Percentiles rank a stretch among this genome's conserved stretches.
Conservation (phyloP, 1,139 yeast species). For the Blastobotrys illinoisensis region DNA sequence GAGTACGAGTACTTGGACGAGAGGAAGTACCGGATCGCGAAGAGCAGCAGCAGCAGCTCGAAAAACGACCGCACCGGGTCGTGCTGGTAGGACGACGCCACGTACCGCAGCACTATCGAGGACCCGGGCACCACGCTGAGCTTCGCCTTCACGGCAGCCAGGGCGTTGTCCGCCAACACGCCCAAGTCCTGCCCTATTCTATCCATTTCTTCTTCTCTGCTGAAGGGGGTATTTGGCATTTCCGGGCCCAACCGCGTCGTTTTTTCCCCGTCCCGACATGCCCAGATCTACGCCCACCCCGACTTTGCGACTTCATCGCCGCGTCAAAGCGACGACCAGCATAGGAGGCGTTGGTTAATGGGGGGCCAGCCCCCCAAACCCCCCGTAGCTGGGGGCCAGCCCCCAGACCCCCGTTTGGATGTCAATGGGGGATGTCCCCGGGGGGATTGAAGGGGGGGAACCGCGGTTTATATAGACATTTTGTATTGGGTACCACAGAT, state of each 20-base stretch:
- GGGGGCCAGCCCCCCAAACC: background rate
- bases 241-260: background rate
- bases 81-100: constrained; percentile 83
- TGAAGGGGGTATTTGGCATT: background rate
- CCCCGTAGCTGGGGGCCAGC: background rate
- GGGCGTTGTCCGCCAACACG: constrained; percentile 23
- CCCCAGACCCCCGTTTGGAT: background rate
- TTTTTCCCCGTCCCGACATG: background rate
- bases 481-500: too few species aligned
- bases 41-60: constrained; percentile 71
- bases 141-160: constrained; percentile 21
- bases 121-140: constrained; percentile 63
- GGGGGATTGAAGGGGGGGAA: background rate
- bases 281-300: background rate
- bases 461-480: too few species aligned
- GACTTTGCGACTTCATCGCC: background rate
- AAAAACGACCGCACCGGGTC: constrained; percentile 88
- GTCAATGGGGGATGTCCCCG: background rate
- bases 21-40: constrained; percentile 80
- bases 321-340: too few species aligned
- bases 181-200: constrained; percentile 21
- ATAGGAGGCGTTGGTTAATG: too few species aligned
- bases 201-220: constrained; percentile 13
- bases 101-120: constrained; percentile 63
- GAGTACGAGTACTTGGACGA: constrained; percentile 76